A percentile compares a stretch with the other conserved stretches of the same genome.
phyloP scores from a whole-genome alignment of 1,284 basidiomycete genomes.

The Cryptococcus floricola region DNA sequence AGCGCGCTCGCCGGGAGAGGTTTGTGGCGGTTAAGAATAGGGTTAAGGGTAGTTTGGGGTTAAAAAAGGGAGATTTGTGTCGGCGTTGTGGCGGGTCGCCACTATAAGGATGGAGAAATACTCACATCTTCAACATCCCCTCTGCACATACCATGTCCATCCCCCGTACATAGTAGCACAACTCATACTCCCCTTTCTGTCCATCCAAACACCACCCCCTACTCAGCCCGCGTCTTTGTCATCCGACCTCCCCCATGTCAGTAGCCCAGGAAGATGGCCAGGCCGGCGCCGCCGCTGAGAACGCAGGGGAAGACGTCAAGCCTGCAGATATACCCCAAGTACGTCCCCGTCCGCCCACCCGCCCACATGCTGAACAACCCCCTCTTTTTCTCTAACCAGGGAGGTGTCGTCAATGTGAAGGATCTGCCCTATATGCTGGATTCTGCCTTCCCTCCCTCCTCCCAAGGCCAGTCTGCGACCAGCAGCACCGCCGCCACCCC shows the following conservation, averaged over 20 bases:
- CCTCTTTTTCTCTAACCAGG: background rate
- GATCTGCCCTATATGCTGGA: slow-evolving; percentile 17
- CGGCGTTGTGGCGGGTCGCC: too few species aligned
- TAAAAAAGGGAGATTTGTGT: too few species aligned
- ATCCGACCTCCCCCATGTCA: background rate
- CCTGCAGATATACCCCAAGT: slow-evolving; percentile 21
- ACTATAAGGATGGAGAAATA: too few species aligned
- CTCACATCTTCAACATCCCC: too few species aligned
- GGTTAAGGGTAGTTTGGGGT: too few species aligned
- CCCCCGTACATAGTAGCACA: background rate
- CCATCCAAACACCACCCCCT: background rate
- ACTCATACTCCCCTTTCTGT: too few species aligned
- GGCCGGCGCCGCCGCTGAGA: slow-evolving; percentile 17
- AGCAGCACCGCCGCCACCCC: slow-evolving; percentile 1
- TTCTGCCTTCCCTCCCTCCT: slow-evolving; percentile 10
- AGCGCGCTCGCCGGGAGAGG: background rate
- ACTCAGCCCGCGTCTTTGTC: background rate
- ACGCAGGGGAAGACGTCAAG: slow-evolving; percentile 25
- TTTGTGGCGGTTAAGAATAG: background rate
- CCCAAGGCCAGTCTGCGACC: background rate
- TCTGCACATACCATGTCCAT: background rate
- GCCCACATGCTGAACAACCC: background rate
- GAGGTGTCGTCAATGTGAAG: slow-evolving; percentile 21
- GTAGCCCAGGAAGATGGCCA: slow-evolving; percentile 3
- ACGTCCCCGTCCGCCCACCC: background rate